Evolutionary conservation across 192 early-diverging fungal species (phyloP), one percentile per base, ranked within the genome.

Genomic region (Mortierella antarctica): DNA sequence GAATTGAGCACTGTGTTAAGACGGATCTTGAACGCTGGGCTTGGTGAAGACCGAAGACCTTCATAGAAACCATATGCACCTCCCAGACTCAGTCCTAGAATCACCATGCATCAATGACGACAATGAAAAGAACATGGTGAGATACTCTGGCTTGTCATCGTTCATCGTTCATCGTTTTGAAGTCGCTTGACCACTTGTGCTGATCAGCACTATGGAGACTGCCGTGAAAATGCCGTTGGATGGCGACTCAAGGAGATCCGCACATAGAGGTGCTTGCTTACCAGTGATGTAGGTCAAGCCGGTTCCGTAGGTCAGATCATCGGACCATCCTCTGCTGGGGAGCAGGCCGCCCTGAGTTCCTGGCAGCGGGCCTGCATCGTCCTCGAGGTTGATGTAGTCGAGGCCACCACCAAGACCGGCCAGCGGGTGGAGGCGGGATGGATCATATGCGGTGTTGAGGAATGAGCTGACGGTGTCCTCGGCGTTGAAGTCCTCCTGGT

Each of bases 261-360:
- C 31, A 17, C 15, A 58, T 31, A 20, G 3, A 8, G 13, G 1
- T 41, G 12, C 40, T 13, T 15, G 7, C 74, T 55, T 79, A 52
- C 92, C 94, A 45, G 89, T 82, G 63, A 95, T 83, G 74, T 95
- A 95, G 73, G 91, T 88, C 7, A 92, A 88, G 14, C 94, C 94
- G 7, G 93, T 93, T 51, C 94, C 94, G 83, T 95, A 95, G 85
- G 92, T 93, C 17, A 95, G 87, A 83, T 94, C 93, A 70, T 95
- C 94, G 49, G 89, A 86, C 88, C 90, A 90, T 46, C 93, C 90
- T 74, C 94, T 89, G 82, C 89, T 91, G 53, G 94, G 92, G 63
- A 93, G 61, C n/a, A 91, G 83, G 13, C 82, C 85, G 21, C 56
- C 71, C n/a, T 83, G 54, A 42, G 86, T 71, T 51, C 73, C 80